Percentiles rank a stretch among this genome's conserved stretches.
Evolutionary conservation across 163 green algal genomes (phyloP).

Genomic region (Chlorella variabilis): DNA sequence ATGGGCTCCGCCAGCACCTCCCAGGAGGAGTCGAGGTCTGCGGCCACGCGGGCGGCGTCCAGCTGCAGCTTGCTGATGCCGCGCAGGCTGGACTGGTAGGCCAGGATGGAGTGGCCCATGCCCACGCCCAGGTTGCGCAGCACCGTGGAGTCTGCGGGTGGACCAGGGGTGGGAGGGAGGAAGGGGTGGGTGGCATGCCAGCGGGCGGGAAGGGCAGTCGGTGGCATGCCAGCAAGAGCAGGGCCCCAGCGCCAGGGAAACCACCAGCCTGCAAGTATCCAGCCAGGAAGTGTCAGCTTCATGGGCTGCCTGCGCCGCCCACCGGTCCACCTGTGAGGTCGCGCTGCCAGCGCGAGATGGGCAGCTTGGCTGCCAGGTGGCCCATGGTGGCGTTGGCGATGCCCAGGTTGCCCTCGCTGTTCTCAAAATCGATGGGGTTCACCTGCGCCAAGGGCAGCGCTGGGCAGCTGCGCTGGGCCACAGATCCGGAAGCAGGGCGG

Average conservation of each 20-base stretch:
- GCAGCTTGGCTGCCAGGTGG: slow-evolving; percentile 95
- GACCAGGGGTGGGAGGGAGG: background rate
- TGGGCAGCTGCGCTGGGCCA: background rate
- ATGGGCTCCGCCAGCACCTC: slow-evolving; percentile 98
- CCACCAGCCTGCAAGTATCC: no score
- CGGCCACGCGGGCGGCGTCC: slow-evolving; percentile 62
- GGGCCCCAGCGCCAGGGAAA: no score
- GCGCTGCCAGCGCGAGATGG: slow-evolving; percentile 94
- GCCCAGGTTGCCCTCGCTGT: slow-evolving; percentile 98
- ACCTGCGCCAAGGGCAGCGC: slow-evolving; percentile 55
- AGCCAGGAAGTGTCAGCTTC: no score
- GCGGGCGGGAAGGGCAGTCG: background rate
- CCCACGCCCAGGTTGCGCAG: slow-evolving; percentile 98
- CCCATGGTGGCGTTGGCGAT: slow-evolving; percentile 96
- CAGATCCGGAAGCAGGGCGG: background rate
- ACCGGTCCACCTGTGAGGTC: slow-evolving; percentile 94
- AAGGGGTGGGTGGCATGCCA: background rate
- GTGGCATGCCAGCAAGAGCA: background rate
- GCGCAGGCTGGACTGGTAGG: slow-evolving; percentile 85
- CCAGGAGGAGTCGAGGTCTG: slow-evolving; percentile 92
- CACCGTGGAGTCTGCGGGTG: slow-evolving; percentile 75
- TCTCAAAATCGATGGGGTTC: slow-evolving; percentile 99
- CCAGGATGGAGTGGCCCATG: slow-evolving; percentile 92
- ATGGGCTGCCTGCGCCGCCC: no score
- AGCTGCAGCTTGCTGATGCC: slow-evolving; percentile 76